These are phyloP conservation scores for Botrytis byssoidea DNA, from an alignment of 2,329 filamentous ascomycete species.

Conservation along the genomic window DNA sequence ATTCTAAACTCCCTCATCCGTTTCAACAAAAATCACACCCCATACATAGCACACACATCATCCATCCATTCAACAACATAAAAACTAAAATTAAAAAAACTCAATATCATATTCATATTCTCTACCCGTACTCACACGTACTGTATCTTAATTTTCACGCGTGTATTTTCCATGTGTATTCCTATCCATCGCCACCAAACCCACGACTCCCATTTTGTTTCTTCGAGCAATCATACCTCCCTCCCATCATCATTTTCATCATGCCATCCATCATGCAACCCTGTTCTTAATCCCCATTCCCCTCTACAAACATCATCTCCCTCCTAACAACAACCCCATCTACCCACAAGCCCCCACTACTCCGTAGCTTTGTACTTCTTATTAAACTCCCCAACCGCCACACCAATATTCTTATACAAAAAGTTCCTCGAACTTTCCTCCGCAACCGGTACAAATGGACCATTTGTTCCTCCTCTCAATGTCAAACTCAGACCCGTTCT, in stretches of 20 bases:
- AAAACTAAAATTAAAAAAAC: neutral
- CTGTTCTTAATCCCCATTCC: neutral
- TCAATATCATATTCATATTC: neutral
- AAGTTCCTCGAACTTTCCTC: slow-evolving; percentile 73
- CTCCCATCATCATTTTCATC: slow-evolving; percentile 9
- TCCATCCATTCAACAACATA: neutral
- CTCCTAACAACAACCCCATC: neutral
- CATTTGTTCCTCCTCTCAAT: slow-evolving; percentile 85
- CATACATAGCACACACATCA: neutral
- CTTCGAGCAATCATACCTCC: slow-evolving; percentile 2
- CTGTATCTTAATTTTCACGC: neutral
- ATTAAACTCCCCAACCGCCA: slow-evolving; percentile 68
- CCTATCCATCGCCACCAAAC: slow-evolving; percentile 1
- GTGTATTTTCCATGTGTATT: slow-evolving; percentile 10
- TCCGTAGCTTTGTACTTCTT: slow-evolving; percentile 48
- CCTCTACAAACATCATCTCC: slow-evolving; percentile 37
- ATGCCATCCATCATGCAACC: neutral
- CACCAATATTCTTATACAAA: slow-evolving; percentile 62
- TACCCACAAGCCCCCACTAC: slow-evolving; percentile 36
- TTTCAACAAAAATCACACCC: neutral
- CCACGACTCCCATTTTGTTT: neutral
- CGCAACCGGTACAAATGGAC: slow-evolving; percentile 90
- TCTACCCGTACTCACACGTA: neutral
- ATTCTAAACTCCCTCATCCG: neutral
- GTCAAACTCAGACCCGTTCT: slow-evolving; percentile 88